Percentiles rank a stretch among this genome's conserved stretches.
Conservation (phyloP, 2,329 filamentous ascomycete genomes). For the Endothia cerciana region DNA sequence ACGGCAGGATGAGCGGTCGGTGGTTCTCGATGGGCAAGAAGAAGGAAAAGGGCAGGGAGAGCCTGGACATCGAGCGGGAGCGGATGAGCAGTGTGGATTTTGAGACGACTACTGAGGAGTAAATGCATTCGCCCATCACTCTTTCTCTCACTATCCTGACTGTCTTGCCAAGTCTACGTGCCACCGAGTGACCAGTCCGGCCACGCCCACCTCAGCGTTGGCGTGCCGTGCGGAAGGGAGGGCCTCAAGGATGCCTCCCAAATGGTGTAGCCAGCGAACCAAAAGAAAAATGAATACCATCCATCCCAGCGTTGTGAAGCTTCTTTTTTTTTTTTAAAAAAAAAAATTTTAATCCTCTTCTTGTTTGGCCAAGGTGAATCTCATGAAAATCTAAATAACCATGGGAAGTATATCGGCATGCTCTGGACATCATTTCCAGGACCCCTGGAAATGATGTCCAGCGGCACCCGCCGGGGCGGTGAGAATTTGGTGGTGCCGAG, state of each 20-base stretch:
- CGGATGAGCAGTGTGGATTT: slow-evolving; percentile 24
- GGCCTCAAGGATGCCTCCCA: neutral
- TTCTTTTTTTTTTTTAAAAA: neutral
- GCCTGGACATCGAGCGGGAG: slow-evolving; percentile 54
- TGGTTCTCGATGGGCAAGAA: slow-evolving; percentile 62
- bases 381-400: too few species aligned
- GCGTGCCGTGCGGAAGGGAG: neutral
- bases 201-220: neutral
- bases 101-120: slow-evolving; percentile 25
- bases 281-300: slow-evolving; percentile 16
- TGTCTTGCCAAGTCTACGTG: neutral
- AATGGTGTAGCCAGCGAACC: slow-evolving; percentile 8
- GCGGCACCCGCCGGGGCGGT: slow-evolving; percentile 21
- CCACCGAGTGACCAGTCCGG: neutral
- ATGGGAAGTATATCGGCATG: too few species aligned
- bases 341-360: too few species aligned
- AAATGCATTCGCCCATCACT: neutral
- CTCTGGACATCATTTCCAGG: too few species aligned
- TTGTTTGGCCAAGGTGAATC: neutral
- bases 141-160: neutral
- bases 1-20: slow-evolving; percentile 43
- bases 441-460: neutral
- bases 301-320: slow-evolving; percentile 13
- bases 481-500: slow-evolving; percentile 17
- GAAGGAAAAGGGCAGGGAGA: slow-evolving; percentile 62